These are phyloP conservation scores for Tetrapyrgos nigripes DNA, from an alignment of 1,284 basidiomycete genomes.

Conservation along the genomic window DNA sequence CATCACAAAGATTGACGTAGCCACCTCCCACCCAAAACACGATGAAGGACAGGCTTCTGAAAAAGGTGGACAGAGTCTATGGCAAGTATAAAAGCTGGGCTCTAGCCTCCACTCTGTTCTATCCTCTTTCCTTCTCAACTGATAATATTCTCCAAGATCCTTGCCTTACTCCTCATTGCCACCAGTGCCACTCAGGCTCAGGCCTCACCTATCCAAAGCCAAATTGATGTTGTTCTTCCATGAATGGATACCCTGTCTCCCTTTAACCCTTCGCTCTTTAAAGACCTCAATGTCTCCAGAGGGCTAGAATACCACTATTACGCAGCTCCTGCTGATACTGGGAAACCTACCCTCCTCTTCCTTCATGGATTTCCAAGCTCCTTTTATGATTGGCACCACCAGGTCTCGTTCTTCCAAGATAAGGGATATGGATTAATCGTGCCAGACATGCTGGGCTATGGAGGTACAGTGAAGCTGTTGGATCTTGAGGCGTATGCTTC, in stretches of 20 bases:
- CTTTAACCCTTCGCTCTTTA: slow-evolving; percentile 18
- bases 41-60: too few species aligned
- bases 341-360: slow-evolving; percentile 47
- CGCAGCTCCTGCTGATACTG: slow-evolving; percentile 26
- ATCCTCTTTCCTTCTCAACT: too few species aligned
- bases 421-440: slow-evolving; percentile 54
- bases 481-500: slow-evolving; percentile 44
- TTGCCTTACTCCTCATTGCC: too few species aligned
- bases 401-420: slow-evolving; percentile 47
- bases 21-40: too few species aligned
- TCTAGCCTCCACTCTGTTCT: too few species aligned
- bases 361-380: slow-evolving; percentile 53
- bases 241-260: not conserved
- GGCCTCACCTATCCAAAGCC: too few species aligned
- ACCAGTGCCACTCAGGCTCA: too few species aligned
- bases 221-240: too few species aligned
- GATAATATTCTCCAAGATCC: too few species aligned
- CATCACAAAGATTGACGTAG: too few species aligned
- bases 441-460: slow-evolving; percentile 57
- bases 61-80: too few species aligned
- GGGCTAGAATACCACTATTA: slow-evolving; percentile 37
- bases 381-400: slow-evolving; percentile 50
- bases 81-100: too few species aligned
- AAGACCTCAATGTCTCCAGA: slow-evolving; percentile 25
- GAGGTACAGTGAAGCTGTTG: slow-evolving; percentile 51